phyloP scores from a whole-genome alignment of 495 filamentous ascomycete species.

The Copromyces sp. region DNA sequence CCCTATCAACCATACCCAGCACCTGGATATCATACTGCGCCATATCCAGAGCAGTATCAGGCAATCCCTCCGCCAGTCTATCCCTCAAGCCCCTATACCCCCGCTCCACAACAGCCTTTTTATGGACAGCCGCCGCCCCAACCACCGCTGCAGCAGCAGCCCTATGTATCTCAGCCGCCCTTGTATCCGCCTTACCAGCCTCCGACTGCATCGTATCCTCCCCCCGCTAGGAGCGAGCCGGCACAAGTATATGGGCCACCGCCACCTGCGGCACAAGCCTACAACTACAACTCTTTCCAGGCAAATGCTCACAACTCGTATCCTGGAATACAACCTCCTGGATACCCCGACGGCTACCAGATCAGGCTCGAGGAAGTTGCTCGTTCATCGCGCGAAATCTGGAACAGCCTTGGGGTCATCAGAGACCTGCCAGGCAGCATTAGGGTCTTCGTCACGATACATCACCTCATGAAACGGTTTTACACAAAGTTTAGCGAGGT shows the following conservation, averaged over 20 bases:
- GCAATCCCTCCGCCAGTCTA: slow-evolving; percentile 12
- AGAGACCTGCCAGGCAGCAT: slow-evolving; percentile 54
- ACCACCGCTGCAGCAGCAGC: not conserved
- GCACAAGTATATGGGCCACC: slow-evolving; percentile 11
- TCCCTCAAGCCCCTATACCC: slow-evolving; percentile 24
- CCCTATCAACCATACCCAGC: slow-evolving; percentile 28
- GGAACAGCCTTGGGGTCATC: slow-evolving; percentile 48
- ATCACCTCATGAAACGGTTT: slow-evolving; percentile 49
- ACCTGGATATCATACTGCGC: slow-evolving; percentile 29
- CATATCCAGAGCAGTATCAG: slow-evolving; percentile 27
- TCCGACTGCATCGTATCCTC: slow-evolving; percentile 12
- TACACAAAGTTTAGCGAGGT: slow-evolving; percentile 42
- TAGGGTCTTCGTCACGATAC: slow-evolving; percentile 52
- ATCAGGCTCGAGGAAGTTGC: slow-evolving; percentile 49
- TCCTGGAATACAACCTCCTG: slow-evolving; percentile 1
- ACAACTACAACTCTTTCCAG: slow-evolving; percentile 19
- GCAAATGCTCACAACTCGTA: slow-evolving; percentile 11
- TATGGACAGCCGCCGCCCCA: slow-evolving; percentile 14
- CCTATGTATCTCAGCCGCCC: slow-evolving; percentile 17
- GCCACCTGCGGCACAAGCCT: slow-evolving; percentile 12
- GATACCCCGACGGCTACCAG: slow-evolving; percentile 32
- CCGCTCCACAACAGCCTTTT: slow-evolving; percentile 18
- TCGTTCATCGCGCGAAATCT: slow-evolving; percentile 48
- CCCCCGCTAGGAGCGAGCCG: slow-evolving; percentile 10
- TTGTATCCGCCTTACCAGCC: slow-evolving; percentile 19